phyloP scores from a whole-genome alignment of 2,329 filamentous ascomycete species.

The Pseudopyricularia cyperi region DNA sequence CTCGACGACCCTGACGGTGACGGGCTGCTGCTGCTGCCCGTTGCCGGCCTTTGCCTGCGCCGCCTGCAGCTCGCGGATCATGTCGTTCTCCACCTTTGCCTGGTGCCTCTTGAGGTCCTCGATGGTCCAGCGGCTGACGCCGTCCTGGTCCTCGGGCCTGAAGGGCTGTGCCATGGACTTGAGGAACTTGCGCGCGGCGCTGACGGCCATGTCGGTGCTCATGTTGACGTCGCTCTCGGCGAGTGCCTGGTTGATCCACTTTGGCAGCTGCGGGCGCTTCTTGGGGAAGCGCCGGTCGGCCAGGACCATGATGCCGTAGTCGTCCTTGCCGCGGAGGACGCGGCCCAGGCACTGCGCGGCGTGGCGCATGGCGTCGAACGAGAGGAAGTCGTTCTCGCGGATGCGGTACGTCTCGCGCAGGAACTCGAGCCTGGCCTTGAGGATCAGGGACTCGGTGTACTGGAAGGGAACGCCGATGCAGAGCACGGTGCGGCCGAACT shows the following conservation, averaged over 20 bases:
- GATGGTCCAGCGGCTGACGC: slow-evolving; percentile 83
- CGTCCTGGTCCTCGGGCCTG: slow-evolving; percentile 69
- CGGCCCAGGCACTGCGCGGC: slow-evolving; percentile 92
- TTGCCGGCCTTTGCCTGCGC: slow-evolving; percentile 14
- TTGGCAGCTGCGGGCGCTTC: slow-evolving; percentile 80
- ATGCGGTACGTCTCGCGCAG: slow-evolving; percentile 95
- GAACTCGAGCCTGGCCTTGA: slow-evolving; percentile 92
- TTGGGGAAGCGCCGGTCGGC: slow-evolving; percentile 89
- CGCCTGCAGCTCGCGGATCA: slow-evolving; percentile 47
- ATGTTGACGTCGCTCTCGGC: slow-evolving; percentile 77
- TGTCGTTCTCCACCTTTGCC: slow-evolving; percentile 58
- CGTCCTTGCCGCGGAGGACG: slow-evolving; percentile 89
- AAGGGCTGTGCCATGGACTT: slow-evolving; percentile 88
- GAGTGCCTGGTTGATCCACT: slow-evolving; percentile 90
- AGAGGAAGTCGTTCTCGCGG: slow-evolving; percentile 91
- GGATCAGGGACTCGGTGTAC: slow-evolving; percentile 93
- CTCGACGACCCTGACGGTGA: background rate
- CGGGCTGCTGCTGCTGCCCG: slow-evolving; percentile 3
- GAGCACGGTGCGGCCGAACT: slow-evolving; percentile 89
- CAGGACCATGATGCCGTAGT: slow-evolving; percentile 99
- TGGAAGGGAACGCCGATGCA: slow-evolving; percentile 98
- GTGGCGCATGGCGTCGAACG: slow-evolving; percentile 99
- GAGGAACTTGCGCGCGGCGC: slow-evolving; percentile 78
- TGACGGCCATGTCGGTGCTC: slow-evolving; percentile 90
- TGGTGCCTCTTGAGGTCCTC: slow-evolving; percentile 47